These are phyloP conservation scores for Xylaria sp. DNA, from an alignment of 495 filamentous ascomycete species.

Conservation along the genomic window DNA sequence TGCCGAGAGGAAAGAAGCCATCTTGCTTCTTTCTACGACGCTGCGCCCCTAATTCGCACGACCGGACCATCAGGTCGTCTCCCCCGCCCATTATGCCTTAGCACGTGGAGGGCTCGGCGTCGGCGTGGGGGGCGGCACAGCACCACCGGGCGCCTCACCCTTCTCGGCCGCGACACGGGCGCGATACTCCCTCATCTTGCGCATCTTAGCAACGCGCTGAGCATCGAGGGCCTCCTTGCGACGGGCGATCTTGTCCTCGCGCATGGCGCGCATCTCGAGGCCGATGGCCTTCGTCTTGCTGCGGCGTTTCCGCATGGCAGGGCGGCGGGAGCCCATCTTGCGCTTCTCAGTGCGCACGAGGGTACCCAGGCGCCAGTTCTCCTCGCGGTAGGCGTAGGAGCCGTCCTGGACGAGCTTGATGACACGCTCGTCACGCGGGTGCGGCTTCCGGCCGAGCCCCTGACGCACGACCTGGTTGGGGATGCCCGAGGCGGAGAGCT, in stretches of 20 bases:
- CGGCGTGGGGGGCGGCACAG: background rate
- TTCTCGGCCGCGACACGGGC: slow-evolving; percentile 28
- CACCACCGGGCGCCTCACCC: slow-evolving; percentile 7
- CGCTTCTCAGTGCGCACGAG: slow-evolving; percentile 45
- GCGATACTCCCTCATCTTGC: slow-evolving; percentile 36
- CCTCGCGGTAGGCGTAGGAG: slow-evolving; percentile 77
- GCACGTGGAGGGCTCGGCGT: background rate
- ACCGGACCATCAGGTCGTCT: background rate
- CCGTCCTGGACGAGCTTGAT: slow-evolving; percentile 64
- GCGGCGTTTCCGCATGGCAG: slow-evolving; percentile 35
- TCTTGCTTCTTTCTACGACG: background rate
- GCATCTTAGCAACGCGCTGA: slow-evolving; percentile 30
- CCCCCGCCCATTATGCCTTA: background rate
- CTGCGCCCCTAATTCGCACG: background rate
- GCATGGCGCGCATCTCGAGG: slow-evolving; percentile 39
- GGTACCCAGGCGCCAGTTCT: slow-evolving; percentile 83
- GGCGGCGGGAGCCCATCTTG: slow-evolving; percentile 37
- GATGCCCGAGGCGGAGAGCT: slow-evolving; percentile 51
- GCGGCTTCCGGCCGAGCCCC: slow-evolving; percentile 35
- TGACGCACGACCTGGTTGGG: slow-evolving; percentile 48
- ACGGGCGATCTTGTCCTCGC: slow-evolving; percentile 41
- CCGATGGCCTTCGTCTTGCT: slow-evolving; percentile 36
- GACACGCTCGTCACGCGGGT: slow-evolving; percentile 47
- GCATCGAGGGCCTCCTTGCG: slow-evolving; percentile 41
- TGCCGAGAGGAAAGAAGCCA: background rate